Conservation (phyloP, 345 rosid genomes). For the Erucastrum elatum region DNA sequence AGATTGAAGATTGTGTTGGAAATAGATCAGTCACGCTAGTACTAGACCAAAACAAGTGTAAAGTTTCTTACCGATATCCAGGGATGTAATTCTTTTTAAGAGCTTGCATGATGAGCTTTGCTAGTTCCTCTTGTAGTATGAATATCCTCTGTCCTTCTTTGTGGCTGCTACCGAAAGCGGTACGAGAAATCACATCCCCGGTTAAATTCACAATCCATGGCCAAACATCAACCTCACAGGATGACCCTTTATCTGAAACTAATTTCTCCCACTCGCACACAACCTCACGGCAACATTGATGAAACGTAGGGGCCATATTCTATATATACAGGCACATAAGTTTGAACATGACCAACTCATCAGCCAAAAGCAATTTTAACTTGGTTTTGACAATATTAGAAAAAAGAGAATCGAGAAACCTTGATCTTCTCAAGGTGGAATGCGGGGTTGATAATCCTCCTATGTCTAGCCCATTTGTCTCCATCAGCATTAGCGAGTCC, state of each 20-base stretch:
- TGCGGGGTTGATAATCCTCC: slow-evolving; percentile 50
- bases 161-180: slow-evolving; percentile 48
- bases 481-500: slow-evolving; percentile 43
- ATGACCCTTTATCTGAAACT: slow-evolving; percentile 21
- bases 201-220: slow-evolving; percentile 41
- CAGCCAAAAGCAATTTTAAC: not conserved
- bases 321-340: not conserved
- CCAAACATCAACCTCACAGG: slow-evolving; percentile 45
- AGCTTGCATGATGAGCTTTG: slow-evolving; percentile 18
- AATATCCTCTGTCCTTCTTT: slow-evolving; percentile 46
- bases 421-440: slow-evolving; percentile 46
- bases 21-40: not conserved
- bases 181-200: slow-evolving; percentile 46
- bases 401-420: slow-evolving; percentile 21
- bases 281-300: slow-evolving; percentile 33
- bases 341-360: not conserved
- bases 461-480: slow-evolving; percentile 44
- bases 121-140: slow-evolving; percentile 37
- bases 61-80: slow-evolving; percentile 37
- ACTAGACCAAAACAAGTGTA: slow-evolving; percentile 9
- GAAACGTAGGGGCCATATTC: slow-evolving; percentile 38
- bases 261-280: slow-evolving; percentile 38
- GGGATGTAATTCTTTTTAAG: slow-evolving; percentile 33
- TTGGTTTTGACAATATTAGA: not conserved
- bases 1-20: not conserved